Base-by-base conservation (phyloP, 2,329 filamentous ascomycete genomes). In the Hypoxylon sp. region DNA sequence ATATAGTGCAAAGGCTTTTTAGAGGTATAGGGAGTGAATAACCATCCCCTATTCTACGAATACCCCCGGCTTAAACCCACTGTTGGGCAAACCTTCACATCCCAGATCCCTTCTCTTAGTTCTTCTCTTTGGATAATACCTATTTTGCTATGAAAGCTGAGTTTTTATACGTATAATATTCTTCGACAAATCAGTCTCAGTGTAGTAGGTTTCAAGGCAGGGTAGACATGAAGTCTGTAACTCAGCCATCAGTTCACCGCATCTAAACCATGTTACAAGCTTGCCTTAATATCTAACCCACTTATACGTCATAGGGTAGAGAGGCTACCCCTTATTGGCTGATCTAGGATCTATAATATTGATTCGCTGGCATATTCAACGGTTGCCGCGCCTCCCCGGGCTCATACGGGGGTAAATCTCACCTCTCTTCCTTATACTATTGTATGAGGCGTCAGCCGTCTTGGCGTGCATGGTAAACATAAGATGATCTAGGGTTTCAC, bases 281-380 rank as follows among this genome's bases (percentile, higher is more conserved):
- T 30, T 10, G 13, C 38, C 41, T 45, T 5, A 17, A 32, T 55
- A n/a, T 55, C 10, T 17, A 28, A 11, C 38, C 52, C 23, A 55
- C 23, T n/a, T 34, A 56, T 32, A 55, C 23, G 28, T 10, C 11
- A 46, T 46, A 11, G 45, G 52, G 14, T n/a, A 25, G 30, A 56
- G 5, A 41, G 19, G 11, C 19, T 13, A 46, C 34, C 13, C 5
- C 17, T 41, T 49, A 25, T 43, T 43, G 38, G 17, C 38, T 17
- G 7, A 43, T 43, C 17, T 6, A 10, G 21, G 17, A 21, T 43
- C n/a, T 43, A 43, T 21, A 43, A 21, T 43, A 9, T 21, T 17
- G 17, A 21, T 19, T 43, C 17, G 17, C n/a, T 11, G 9, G 38
- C 14, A 21, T 11, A 43, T 43, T 19, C 17, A 43, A 43, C 38